phyloP scores from a whole-genome alignment of 768 basidiomycete genomes.

The Boletales sp. region DNA sequence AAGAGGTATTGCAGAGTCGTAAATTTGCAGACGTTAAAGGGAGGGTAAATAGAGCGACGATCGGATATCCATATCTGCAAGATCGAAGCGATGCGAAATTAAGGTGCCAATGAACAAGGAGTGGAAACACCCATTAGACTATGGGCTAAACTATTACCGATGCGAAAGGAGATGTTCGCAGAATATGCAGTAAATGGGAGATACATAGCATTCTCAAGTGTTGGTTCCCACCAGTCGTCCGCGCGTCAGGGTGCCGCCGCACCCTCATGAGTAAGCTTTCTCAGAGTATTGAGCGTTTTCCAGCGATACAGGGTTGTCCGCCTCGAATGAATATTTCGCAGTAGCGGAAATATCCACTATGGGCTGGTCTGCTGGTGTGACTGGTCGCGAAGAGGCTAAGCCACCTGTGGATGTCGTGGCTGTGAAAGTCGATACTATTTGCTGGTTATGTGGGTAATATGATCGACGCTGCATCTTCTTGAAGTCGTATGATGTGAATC shows the following conservation, averaged over 20 bases:
- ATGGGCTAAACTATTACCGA: constrained; percentile 18
- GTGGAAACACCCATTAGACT: constrained; percentile 14
- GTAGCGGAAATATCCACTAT: constrained; percentile 41
- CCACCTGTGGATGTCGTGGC: constrained; percentile 75
- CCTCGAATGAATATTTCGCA: constrained; percentile 42
- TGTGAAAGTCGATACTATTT: constrained; percentile 57
- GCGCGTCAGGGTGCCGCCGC: neutral
- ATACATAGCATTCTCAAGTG: constrained; percentile 16
- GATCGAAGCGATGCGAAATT: constrained; percentile 5
- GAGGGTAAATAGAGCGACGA: constrained; percentile 7
- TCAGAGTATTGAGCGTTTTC: constrained; percentile 42
- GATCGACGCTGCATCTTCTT: constrained; percentile 88
- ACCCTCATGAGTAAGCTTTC: constrained; percentile 46
- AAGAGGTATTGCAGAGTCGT: constrained; percentile 17
- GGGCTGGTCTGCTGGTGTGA: constrained; percentile 55
- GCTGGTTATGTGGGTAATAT: constrained; percentile 84
- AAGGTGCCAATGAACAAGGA: constrained; percentile 7
- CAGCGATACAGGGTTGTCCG: constrained; percentile 35
- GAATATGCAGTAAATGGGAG: constrained; percentile 23
- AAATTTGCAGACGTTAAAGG: constrained; percentile 4
- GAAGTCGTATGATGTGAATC: constrained; percentile 91
- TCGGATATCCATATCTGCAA: constrained; percentile 12
- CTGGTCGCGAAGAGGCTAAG: constrained; percentile 66
- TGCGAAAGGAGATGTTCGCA: constrained; percentile 14
- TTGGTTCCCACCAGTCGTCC: constrained; percentile 1